Conservation (phyloP, 2,329 filamentous ascomycete genomes). For the Aphanocladium album region DNA sequence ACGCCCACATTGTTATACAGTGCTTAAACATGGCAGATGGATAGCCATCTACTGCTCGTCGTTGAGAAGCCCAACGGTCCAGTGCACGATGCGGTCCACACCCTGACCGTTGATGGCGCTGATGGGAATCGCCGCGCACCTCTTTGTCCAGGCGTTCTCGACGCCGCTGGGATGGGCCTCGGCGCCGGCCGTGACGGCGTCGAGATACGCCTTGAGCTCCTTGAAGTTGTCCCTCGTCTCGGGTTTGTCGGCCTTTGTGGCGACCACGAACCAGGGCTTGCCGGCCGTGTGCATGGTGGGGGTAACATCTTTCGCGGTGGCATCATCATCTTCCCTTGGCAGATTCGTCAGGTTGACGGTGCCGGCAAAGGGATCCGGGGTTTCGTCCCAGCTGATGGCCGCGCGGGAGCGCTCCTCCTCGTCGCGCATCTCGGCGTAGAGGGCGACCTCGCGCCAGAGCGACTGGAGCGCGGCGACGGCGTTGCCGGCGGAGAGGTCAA, state of each 20-base stretch:
- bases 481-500: constrained; percentile 77
- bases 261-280: constrained; percentile 96
- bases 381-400: constrained; percentile 53
- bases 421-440: constrained; percentile 76
- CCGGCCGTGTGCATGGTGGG: constrained; percentile 69
- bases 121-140: constrained; percentile 72
- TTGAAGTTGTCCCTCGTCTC: constrained; percentile 74
- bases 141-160: constrained; percentile 50
- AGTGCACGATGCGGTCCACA: constrained; percentile 67
- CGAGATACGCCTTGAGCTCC: constrained; percentile 65
- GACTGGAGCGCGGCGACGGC: constrained; percentile 72
- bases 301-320: not conserved
- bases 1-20: not conserved
- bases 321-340: not conserved
- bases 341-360: not conserved
- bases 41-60: constrained; percentile 24
- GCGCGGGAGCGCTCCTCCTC: constrained; percentile 62
- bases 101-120: constrained; percentile 87
- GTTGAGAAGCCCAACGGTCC: constrained; percentile 65
- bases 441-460: constrained; percentile 84
- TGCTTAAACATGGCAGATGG: not conserved
- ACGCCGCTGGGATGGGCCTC: constrained; percentile 69
- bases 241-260: constrained; percentile 83
- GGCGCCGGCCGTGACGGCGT: constrained; percentile 55
- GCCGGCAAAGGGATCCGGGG: constrained; percentile 28